Evolutionary conservation across 306 rosid species (phyloP).

Genomic region (Benincasa hispida): DNA sequence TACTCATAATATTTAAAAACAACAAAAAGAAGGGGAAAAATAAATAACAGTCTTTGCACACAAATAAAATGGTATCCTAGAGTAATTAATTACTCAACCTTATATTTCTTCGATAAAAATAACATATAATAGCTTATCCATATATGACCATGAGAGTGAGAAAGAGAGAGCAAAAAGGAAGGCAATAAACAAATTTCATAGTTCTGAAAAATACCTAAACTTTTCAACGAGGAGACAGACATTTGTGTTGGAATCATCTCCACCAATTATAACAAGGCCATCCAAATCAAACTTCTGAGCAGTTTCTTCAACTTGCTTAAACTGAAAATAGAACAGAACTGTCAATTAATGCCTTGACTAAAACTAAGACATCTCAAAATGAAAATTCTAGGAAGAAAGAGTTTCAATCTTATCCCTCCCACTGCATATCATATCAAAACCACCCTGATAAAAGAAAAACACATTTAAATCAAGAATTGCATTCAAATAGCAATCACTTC

Average conservation of each 20-base stretch:
- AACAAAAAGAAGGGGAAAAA: background rate
- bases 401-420: constrained; percentile 97
- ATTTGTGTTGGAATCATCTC: constrained; percentile 98
- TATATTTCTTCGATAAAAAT: too few relatives aligned
- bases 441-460: constrained; percentile 43
- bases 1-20: constrained; percentile 30
- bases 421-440: constrained; percentile 96
- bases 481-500: background rate
- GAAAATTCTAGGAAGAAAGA: background rate
- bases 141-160: background rate
- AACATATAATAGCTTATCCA: background rate
- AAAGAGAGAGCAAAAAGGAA: background rate
- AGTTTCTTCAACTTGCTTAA: constrained; percentile 92
- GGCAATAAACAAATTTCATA: background rate
- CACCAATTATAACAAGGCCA: constrained; percentile 97
- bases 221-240: constrained; percentile 97
- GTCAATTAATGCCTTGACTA: background rate
- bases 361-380: background rate
- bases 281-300: constrained; percentile 72
- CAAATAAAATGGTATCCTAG: too few relatives aligned
- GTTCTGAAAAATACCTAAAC: constrained; percentile 44
- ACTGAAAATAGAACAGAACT: constrained; percentile 24
- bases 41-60: background rate
- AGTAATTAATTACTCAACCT: too few relatives aligned
- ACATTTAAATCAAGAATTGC: background rate